Evolutionary conservation across 352 stramenopile genomes (phyloP).

Genomic region (Phytophthora chlamydospora): DNA sequence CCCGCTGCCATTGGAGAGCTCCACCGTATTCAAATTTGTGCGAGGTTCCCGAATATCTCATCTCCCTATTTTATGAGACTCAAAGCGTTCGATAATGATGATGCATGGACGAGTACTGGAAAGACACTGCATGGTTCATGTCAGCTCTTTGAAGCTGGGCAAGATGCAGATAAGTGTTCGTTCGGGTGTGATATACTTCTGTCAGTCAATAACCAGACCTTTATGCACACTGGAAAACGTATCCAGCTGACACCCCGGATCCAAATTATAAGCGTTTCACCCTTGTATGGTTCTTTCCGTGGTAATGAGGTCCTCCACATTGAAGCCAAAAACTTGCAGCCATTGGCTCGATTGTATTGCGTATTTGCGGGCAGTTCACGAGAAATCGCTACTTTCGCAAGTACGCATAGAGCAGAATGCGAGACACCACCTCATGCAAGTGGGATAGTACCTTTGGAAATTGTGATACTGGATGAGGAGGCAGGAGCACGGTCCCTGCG

Average conservation of each 20-base stretch:
- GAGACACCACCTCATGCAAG: conserved; percentile 28
- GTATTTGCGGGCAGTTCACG: conserved; percentile 30
- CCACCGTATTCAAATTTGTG: conserved; percentile 24
- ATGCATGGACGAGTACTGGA: conserved; percentile 2
- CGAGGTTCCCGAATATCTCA: conserved; percentile 13
- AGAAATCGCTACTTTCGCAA: conserved; percentile 10
- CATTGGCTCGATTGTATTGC: conserved; percentile 29
- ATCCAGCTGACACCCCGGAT: conserved; percentile 19
- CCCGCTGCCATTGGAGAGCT: conserved; percentile 7
- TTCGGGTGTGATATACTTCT: conserved; percentile 36
- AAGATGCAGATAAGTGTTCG: conserved; percentile 8
- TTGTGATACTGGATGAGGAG: conserved; percentile 16
- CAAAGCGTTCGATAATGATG: conserved; percentile 13
- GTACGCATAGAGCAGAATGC: conserved; percentile 29
- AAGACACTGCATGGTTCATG: conserved; percentile 21
- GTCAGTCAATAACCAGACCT: conserved; percentile 56
- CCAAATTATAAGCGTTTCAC: conserved; percentile 18
- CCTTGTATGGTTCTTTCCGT: conserved; percentile 35
- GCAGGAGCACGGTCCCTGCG: conserved; percentile 7
- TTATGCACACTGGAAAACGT: conserved; percentile 28
- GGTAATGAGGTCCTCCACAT: conserved; percentile 41
- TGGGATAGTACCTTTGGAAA: conserved; percentile 25
- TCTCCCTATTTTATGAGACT: conserved; percentile 23
- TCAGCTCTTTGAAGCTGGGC: conserved; percentile 22
- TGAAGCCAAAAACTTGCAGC: conserved; percentile 24